Base-by-base conservation (phyloP, 2,329 filamentous ascomycete species). In the Tolypocladium ophioglossoides region DNA sequence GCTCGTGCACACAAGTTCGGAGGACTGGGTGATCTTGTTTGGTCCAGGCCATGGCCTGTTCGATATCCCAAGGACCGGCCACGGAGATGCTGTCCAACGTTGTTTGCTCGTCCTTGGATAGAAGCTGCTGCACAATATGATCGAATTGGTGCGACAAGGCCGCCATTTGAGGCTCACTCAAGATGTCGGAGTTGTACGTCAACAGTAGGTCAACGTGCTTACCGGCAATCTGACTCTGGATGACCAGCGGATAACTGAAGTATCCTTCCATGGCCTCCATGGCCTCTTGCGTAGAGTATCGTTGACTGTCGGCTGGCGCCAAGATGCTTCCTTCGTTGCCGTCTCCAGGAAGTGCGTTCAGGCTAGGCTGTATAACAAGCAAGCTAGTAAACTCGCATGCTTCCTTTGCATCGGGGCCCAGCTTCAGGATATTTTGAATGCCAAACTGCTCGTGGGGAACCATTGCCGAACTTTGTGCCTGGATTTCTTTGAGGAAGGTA, bases 381-480 rank as follows among this genome's bases (percentile, higher is more conserved):
- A 50, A 40, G 11, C 47, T 51, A 3, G 37, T n/a, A 24, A 51
- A 51, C 5, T 34, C 48, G 14, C 52, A 51, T 7, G 38, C 39
- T 2, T 30, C n/a, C 9, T n/a, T 22, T 14, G 20, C 11, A 4
- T 51, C 48, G 2, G 3, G 4, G 4, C 16, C 16, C 2, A 51
- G 8, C 16, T 46, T 50, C 4, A 39, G 20, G 27, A 54, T 54
- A 10, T 46, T 50, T 12, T 51, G 52, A 10, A 54, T 6, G 4
- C 37, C 52, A 12, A 50, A 50, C 10, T 51, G 47, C 18, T 54
- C 52, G 12, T 24, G 20, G 12, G 35, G 11, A 18, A 37, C 38
- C 6, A 60, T 60, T 2, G 54, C 48, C 0, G 55, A 48, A 1
- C 59, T 56, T 8, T 60, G 57, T 12, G 34, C 47, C 37, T 57